Evolutionary conservation across 768 basidiomycete species (phyloP).

Genomic region (Tylopilus balloui): DNA sequence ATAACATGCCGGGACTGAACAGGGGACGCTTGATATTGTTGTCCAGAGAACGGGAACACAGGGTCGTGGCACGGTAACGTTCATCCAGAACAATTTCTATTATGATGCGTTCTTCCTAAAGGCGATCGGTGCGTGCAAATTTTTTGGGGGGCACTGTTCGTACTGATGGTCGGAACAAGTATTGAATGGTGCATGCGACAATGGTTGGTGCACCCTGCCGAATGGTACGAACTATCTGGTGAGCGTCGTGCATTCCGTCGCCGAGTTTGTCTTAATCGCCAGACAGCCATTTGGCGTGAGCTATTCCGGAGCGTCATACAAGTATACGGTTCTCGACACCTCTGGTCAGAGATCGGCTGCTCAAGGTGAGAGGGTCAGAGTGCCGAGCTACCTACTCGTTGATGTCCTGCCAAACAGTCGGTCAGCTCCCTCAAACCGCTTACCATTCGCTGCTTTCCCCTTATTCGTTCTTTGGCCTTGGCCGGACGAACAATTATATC

Average conservation of each 20-base stretch:
- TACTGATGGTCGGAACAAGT: constrained; percentile 42
- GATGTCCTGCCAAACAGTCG: constrained; percentile 47
- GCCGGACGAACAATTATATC: constrained; percentile 98
- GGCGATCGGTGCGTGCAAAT: constrained; percentile 66
- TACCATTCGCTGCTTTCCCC: constrained; percentile 90
- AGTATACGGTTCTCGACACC: constrained; percentile 94
- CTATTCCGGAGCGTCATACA: constrained; percentile 92
- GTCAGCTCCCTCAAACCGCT: constrained; percentile 88
- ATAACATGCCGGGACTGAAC: background rate
- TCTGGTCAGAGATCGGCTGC: constrained; percentile 84
- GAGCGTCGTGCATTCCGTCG: constrained; percentile 24
- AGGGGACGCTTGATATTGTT: constrained; percentile 92
- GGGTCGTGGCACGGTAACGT: constrained; percentile 58
- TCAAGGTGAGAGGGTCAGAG: constrained; percentile 51
- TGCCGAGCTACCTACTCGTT: background rate
- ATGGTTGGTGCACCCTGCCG: constrained; percentile 65
- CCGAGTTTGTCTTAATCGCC: constrained; percentile 3
- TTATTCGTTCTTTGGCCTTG: constrained; percentile 94
- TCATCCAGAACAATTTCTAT: constrained; percentile 96
- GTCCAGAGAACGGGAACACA: constrained; percentile 76
- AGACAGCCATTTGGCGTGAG: constrained; percentile 86
- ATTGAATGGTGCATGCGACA: constrained; percentile 87
- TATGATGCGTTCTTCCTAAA: constrained; percentile 99
- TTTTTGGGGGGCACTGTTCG: background rate
- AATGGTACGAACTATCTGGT: constrained; percentile 75